phyloP scores from a whole-genome alignment of 2,329 filamentous ascomycete species.

The Trichoderma sp. region DNA sequence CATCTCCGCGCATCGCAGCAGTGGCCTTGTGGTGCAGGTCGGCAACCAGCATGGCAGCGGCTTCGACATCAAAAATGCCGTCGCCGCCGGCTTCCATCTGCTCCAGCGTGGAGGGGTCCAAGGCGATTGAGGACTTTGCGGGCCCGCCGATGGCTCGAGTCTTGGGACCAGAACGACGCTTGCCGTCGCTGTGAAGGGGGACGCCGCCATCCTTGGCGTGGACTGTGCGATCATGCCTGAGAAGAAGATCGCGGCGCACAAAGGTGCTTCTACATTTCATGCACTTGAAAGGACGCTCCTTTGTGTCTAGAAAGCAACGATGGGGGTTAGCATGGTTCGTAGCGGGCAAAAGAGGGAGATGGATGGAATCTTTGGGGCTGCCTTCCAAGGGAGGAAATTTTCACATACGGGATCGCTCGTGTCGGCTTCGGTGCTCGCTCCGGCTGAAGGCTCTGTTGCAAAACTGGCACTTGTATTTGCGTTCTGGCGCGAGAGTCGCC shows the following conservation, averaged over 20 bases:
- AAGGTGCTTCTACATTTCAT: slow-evolving; percentile 98
- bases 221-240: slow-evolving; percentile 96
- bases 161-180: slow-evolving; percentile 76
- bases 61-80: slow-evolving; percentile 92
- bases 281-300: slow-evolving; percentile 98
- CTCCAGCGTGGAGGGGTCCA: slow-evolving; percentile 85
- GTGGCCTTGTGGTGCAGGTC: slow-evolving; percentile 97
- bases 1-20: slow-evolving; percentile 62
- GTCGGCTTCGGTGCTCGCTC: slow-evolving; percentile 94
- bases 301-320: slow-evolving; percentile 69
- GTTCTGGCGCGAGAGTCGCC: slow-evolving; percentile 77
- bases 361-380: not conserved
- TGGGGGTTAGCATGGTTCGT: not conserved
- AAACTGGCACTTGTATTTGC: slow-evolving; percentile 99
- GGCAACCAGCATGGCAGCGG: slow-evolving; percentile 97
- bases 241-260: slow-evolving; percentile 91
- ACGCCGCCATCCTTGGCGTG: slow-evolving; percentile 97
- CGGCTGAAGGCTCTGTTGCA: slow-evolving; percentile 96
- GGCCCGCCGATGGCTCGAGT: slow-evolving; percentile 63
- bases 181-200: slow-evolving; percentile 90
- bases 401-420: slow-evolving; percentile 95
- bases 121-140: slow-evolving; percentile 73
- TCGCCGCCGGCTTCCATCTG: slow-evolving; percentile 91
- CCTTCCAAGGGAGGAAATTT: slow-evolving; percentile 17
- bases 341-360: not conserved